A percentile compares a stretch with the other conserved stretches of the same genome.
Evolutionary conservation across 768 basidiomycete species (phyloP).

Genomic region (Pulveroboletus frians): DNA sequence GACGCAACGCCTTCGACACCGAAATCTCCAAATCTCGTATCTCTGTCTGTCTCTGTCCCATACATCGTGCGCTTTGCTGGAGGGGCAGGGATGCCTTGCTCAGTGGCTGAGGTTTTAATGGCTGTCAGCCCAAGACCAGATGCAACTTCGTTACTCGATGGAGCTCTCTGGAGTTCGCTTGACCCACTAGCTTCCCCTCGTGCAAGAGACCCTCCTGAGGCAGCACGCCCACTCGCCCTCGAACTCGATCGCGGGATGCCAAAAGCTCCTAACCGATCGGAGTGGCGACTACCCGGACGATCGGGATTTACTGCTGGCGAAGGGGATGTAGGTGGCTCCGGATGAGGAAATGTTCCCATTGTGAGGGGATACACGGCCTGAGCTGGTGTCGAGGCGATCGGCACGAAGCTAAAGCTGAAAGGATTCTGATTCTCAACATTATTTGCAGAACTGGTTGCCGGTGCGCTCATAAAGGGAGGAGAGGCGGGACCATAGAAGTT

Average conservation of each 20-base stretch:
- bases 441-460: slow-evolving; percentile 43
- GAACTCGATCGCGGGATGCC: slow-evolving; percentile 37
- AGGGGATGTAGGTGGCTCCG: slow-evolving; percentile 32
- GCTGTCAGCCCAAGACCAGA: slow-evolving; percentile 40
- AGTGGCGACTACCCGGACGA: slow-evolving; percentile 32
- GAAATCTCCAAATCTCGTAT: slow-evolving; percentile 83
- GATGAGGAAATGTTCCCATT: slow-evolving; percentile 35
- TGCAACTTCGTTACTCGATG: slow-evolving; percentile 45
- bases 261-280: slow-evolving; percentile 27
- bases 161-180: slow-evolving; percentile 25
- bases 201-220: slow-evolving; percentile 23
- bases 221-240: slow-evolving; percentile 27
- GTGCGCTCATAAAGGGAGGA: slow-evolving; percentile 32
- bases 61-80: slow-evolving; percentile 71
- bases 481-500: slow-evolving; percentile 45
- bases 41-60: slow-evolving; percentile 75
- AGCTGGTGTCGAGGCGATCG: slow-evolving; percentile 49
- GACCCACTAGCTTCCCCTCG: slow-evolving; percentile 27
- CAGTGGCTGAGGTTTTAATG: slow-evolving; percentile 36
- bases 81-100: slow-evolving; percentile 38
- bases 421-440: slow-evolving; percentile 51
- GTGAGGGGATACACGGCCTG: slow-evolving; percentile 34
- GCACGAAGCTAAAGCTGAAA: slow-evolving; percentile 49
- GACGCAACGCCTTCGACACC: slow-evolving; percentile 74
- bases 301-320: slow-evolving; percentile 30